phyloP scores from a whole-genome alignment of 768 basidiomycete species.

The Mycena latifolia region DNA sequence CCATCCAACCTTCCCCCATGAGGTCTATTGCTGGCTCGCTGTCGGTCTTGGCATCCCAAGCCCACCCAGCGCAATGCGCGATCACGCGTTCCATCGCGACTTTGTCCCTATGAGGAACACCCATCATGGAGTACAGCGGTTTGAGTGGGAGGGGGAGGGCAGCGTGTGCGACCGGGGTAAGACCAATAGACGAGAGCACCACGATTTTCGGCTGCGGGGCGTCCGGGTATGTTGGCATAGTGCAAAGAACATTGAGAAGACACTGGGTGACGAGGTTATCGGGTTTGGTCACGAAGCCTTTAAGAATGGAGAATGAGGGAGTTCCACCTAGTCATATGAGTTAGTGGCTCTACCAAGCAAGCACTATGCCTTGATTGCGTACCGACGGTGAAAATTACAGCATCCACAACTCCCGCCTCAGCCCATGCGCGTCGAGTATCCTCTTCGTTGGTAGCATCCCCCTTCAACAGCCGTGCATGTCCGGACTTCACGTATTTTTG shows the following conservation, averaged over 20 bases:
- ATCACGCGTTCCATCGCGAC: constrained; percentile 66
- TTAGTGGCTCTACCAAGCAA: too few species aligned
- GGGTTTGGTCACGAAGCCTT: constrained; percentile 64
- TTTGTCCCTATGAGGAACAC: constrained; percentile 73
- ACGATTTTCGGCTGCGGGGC: constrained; percentile 62
- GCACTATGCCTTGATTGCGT: too few species aligned
- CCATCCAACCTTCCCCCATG: constrained; percentile 59
- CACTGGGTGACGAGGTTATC: constrained; percentile 70
- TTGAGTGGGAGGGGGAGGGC: constrained; percentile 62
- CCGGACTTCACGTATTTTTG: constrained; percentile 63
- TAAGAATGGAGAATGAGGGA: constrained; percentile 57
- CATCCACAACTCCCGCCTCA: constrained; percentile 59
- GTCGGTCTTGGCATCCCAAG: constrained; percentile 62
- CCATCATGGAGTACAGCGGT: constrained; percentile 60
- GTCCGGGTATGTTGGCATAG: constrained; percentile 54
- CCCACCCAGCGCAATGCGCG: constrained; percentile 61
- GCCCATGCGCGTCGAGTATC: constrained; percentile 69
- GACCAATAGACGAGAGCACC: constrained; percentile 63
- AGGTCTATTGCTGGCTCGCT: constrained; percentile 57
- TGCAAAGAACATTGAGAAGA: constrained; percentile 67
- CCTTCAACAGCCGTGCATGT: constrained; percentile 66
- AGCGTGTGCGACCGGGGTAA: constrained; percentile 58
- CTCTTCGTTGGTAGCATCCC: constrained; percentile 67
- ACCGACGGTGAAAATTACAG: constrained; percentile 58
- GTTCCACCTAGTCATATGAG: constrained; percentile 66